Evolutionary conservation across 2,329 filamentous ascomycete genomes (phyloP), one percentile per base, ranked within the genome.

Genomic region (Metarhizium sp.): DNA sequence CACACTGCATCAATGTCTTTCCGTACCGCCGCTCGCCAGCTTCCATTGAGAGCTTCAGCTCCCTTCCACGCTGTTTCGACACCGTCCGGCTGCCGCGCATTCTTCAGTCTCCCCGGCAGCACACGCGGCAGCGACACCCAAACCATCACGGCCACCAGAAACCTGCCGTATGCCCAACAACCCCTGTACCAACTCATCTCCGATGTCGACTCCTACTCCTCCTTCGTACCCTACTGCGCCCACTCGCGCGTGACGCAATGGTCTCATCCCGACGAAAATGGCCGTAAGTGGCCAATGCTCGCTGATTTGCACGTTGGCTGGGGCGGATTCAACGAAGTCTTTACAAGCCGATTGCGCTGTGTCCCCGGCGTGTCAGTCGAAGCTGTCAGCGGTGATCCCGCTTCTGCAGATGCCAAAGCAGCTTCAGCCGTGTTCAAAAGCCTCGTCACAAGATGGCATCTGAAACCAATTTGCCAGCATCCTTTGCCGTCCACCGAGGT

Each of bases 151-250:
- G 91, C 90, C 11, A 78, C 79, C 20, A 87, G 90, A 58, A 87
- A 79, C 4, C 85, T 97, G 14, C 87, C 88, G 14, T 95, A 95
- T 76, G 74, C 85, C 0, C 76, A 84, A 36, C 65, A 71, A 4
- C 76, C 82, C 1, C 84, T 99, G 62, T 99, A 94, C 81, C 77
- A 78, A 61, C 80, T 96, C 54, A 92, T 99, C 69, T 85, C 91
- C 73, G 90, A 96, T 71, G 85, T 99, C 60, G 82, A 90, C 70
- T 84, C 83, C 59, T 99, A 99, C 80, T 76, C 80, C 42, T 70
- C 77, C 61, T 99, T 97, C 77, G 82, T 99, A n/a, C 94, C 94
- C 11, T 96, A 95, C 79, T 95, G 92, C 73, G 80, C 82, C 47
- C 77, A 77, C 49, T 92, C 88, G 42, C 80, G 78, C 58, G 90